These are phyloP conservation scores for Trichoderma endophyticum DNA, from an alignment of 2,329 filamentous ascomycete species.

Conservation along the genomic window DNA sequence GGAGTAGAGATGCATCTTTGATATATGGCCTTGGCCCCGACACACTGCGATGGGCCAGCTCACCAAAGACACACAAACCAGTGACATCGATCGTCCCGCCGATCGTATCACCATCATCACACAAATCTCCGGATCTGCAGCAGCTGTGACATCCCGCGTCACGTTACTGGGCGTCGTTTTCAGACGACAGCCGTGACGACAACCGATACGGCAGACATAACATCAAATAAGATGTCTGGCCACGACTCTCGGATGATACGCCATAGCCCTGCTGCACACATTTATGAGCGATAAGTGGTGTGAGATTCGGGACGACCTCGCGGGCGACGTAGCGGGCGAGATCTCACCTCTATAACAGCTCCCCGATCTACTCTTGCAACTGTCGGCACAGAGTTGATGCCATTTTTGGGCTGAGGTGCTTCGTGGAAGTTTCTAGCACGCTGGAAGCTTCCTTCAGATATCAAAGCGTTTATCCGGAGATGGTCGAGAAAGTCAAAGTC, in stretches of 20 bases:
- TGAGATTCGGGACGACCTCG: neutral
- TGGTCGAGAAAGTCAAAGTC: conserved; percentile 44
- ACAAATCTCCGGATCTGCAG: conserved; percentile 4
- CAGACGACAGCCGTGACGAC: neutral
- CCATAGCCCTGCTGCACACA: neutral
- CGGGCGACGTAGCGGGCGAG: neutral
- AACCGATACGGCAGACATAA: neutral
- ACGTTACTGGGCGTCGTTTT: neutral
- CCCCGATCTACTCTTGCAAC: neutral
- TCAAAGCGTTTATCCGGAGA: conserved; percentile 28
- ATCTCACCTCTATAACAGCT: neutral
- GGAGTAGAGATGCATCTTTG: neutral
- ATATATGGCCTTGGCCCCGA: neutral
- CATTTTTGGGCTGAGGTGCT: conserved; percentile 13
- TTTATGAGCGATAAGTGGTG: neutral
- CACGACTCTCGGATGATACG: neutral
- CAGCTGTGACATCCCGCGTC: neutral
- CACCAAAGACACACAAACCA: neutral
- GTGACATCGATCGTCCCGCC: neutral
- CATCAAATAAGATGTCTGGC: neutral
- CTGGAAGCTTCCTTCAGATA: conserved; percentile 28
- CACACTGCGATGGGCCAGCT: neutral
- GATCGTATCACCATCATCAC: neutral
- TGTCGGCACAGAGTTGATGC: neutral
- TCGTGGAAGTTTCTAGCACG: conserved; percentile 7